Conservation (phyloP, 805 yeast species). For the Candida ulmi region DNA sequence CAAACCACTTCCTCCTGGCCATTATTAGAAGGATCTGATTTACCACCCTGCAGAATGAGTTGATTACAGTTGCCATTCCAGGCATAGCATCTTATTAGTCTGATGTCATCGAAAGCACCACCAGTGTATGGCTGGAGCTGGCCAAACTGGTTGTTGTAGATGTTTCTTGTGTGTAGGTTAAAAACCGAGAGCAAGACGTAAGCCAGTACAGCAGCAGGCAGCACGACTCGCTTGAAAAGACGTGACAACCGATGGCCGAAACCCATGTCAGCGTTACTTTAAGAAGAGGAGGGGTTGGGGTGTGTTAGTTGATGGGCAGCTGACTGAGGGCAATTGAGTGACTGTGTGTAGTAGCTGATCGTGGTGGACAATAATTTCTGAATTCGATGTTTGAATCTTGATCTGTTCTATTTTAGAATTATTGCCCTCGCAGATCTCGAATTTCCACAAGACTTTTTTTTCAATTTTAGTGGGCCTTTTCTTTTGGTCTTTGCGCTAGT, state of each 20-base stretch:
- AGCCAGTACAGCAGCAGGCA: constrained; percentile 9
- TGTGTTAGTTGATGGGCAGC: background rate
- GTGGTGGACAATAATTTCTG: too few relatives aligned
- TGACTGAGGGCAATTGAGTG: too few relatives aligned
- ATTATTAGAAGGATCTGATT: background rate
- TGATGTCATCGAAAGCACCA: constrained; percentile 26
- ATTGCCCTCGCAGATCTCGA: too few relatives aligned
- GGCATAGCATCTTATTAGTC: constrained; percentile 23
- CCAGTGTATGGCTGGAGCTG: constrained; percentile 21
- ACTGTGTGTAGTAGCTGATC: too few relatives aligned
- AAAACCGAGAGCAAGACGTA: constrained; percentile 12
- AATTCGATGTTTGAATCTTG: too few relatives aligned
- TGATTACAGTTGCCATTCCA: constrained; percentile 26
- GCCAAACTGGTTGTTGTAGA: constrained; percentile 11
- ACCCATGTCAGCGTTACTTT: background rate
- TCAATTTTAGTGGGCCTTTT: too few relatives aligned
- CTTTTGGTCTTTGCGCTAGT: too few relatives aligned
- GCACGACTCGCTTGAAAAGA: constrained; percentile 10
- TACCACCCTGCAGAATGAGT: constrained; percentile 12
- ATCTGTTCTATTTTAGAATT: too few relatives aligned
- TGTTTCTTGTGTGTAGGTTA: constrained; percentile 17
- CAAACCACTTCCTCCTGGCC: constrained; percentile 14
- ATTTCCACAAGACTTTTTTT: too few relatives aligned
- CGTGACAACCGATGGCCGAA: constrained; percentile 4
- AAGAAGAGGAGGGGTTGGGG: background rate